Base-by-base conservation (phyloP, 805 yeast species). In the Metschnikowia kofuensis region DNA sequence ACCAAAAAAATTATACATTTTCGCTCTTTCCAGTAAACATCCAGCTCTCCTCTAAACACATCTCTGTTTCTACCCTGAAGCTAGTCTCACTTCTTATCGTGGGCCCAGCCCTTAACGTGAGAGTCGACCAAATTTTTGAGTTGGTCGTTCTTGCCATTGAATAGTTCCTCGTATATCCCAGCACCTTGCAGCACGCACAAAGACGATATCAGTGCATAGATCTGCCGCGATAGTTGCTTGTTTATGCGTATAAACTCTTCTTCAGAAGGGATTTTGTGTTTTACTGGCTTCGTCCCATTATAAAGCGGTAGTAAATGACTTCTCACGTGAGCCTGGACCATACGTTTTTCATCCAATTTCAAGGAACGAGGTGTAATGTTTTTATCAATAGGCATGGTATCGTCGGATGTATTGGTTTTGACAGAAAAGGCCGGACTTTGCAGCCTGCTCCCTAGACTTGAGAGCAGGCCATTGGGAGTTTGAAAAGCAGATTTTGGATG, bases 311-410 rank as follows among this genome's bases (percentile, higher is more conserved):
- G 68, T 42, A 87, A 60, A 15, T 68, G 72, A 15, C 74, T 69
- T 37, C 89, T 67, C 10, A 87, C 83, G 42, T 77, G 60, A 16
- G 68, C 70, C 60, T 87, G 94, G 13, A 87, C 76, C 32, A 68
- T 64, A 15, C 68, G 60, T 57, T 87, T 87, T 52, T 81, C 82
- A 13, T 72, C 75, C 7, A 66, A 55, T 1, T 68, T 53, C 16
- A 72, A 58, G 8, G 42, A 15, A 3, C 44, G 44, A 7, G 45
- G 50, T 13, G 40, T 7, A 16, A 39, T 6, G 16, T 14, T 26
- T 15, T 21, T 11, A 14, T 4, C 21, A 21, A 21, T 21, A 4
- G 21, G 21, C 21, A 21, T 21, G 21, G 21, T 21, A 3, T 21
- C 21, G 21, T 21, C 21, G 21, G 21, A 21, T 21, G 21, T 21